These are phyloP conservation scores for Rhodomyrtus tomentosa DNA, from an alignment of 345 rosid genomes.

Conservation along the genomic window DNA sequence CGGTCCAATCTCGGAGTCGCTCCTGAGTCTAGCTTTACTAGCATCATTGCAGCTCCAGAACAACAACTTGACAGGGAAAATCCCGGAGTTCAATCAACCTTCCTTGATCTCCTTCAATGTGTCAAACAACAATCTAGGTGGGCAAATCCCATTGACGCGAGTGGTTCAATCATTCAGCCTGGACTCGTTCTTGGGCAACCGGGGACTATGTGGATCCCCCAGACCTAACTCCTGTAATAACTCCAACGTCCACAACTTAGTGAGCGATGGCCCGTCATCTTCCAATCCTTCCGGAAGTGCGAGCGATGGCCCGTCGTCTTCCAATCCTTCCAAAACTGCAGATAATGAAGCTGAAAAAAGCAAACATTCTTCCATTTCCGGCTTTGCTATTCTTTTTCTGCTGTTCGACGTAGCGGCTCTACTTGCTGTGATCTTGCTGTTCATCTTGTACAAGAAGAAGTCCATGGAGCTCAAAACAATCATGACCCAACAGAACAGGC, in stretches of 20 bases:
- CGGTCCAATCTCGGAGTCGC: slow-evolving; percentile 16
- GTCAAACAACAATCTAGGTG: slow-evolving; percentile 32
- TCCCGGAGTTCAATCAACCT: slow-evolving; percentile 23
- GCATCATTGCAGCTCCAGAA: slow-evolving; percentile 30
- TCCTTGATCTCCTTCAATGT: slow-evolving; percentile 22
- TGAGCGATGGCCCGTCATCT: background rate
- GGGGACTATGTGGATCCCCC: slow-evolving; percentile 16
- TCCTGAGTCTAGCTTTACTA: slow-evolving; percentile 9
- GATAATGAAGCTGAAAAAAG: background rate
- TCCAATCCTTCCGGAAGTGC: background rate
- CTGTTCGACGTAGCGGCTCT: slow-evolving; percentile 21
- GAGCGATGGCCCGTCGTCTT: background rate
- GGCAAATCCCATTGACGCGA: slow-evolving; percentile 20
- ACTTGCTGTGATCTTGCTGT: slow-evolving; percentile 17
- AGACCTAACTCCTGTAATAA: slow-evolving; percentile 1
- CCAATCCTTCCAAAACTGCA: background rate
- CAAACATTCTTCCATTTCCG: background rate
- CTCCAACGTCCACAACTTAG: background rate
- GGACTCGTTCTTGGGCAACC: slow-evolving; percentile 12
- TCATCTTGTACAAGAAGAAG: slow-evolving; percentile 19
- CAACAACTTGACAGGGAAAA: slow-evolving; percentile 27
- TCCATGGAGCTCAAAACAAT: slow-evolving; percentile 7
- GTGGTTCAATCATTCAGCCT: slow-evolving; percentile 11
- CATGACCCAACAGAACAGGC: background rate
- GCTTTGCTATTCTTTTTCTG: slow-evolving; percentile 4